phyloP scores from a whole-genome alignment of 2,329 filamentous ascomycete species.

The Xylaria arbuscula region DNA sequence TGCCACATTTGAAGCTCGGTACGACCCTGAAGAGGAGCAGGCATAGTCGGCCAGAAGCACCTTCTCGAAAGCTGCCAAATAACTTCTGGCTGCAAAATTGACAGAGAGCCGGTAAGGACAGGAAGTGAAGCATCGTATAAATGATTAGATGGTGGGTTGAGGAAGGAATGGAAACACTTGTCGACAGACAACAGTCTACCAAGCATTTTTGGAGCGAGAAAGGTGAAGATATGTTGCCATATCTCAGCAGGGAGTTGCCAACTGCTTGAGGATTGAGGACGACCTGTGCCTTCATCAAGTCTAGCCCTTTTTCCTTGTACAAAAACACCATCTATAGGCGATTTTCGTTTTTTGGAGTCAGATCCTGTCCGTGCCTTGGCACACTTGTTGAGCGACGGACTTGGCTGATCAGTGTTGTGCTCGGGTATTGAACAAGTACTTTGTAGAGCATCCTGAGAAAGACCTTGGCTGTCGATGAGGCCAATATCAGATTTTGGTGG shows the following conservation, averaged over 20 bases:
- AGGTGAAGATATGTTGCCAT: constrained; percentile 77
- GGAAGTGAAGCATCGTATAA: constrained; percentile 45
- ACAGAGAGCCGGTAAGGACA: constrained; percentile 52
- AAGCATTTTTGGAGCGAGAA: constrained; percentile 71
- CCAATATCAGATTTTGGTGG: constrained; percentile 28
- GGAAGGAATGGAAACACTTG: constrained; percentile 71
- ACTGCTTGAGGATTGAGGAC: constrained; percentile 31
- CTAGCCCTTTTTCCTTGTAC: constrained; percentile 42
- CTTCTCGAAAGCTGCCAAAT: constrained; percentile 79
- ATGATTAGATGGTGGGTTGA: constrained; percentile 60
- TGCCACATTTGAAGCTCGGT: constrained; percentile 83
- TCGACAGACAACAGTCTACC: constrained; percentile 75
- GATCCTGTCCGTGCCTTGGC: constrained; percentile 1
- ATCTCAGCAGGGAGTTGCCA: constrained; percentile 63
- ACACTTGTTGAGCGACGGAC: constrained; percentile 11
- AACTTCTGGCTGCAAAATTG: constrained; percentile 65
- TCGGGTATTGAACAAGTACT: constrained; percentile 23
- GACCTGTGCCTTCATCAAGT: constrained; percentile 27
- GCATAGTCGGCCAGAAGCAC: constrained; percentile 73
- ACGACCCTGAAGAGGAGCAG: constrained; percentile 71
- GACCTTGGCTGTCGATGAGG: constrained; percentile 17
- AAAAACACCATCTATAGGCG: constrained; percentile 14
- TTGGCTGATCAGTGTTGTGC: constrained; percentile 21
- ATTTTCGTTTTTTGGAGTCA: constrained; percentile 40
- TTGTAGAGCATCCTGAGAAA: background rate